Evolutionary conservation across 2,329 filamentous ascomycete genomes (phyloP).

Genomic region (Daldinia sp.): DNA sequence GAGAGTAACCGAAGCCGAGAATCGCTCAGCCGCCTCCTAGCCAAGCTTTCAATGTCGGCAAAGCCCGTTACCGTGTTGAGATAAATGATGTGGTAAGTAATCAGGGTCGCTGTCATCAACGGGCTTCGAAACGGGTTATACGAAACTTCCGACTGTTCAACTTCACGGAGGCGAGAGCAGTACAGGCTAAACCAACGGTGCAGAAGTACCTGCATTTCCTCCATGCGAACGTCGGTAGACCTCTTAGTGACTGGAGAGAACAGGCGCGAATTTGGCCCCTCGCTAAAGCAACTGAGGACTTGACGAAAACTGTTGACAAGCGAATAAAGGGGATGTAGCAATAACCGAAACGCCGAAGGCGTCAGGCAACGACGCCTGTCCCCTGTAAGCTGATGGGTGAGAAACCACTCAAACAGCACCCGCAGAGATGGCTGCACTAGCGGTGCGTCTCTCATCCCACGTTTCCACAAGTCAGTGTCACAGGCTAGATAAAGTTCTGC

Average conservation of each 20-base stretch:
- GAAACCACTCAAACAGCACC: constrained; percentile 16
- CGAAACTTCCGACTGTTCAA: background rate
- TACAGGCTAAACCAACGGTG: constrained; percentile 17
- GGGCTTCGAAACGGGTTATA: background rate
- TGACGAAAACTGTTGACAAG: constrained; percentile 20
- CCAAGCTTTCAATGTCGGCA: constrained; percentile 16
- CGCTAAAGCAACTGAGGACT: constrained; percentile 16
- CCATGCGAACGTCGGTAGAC: constrained; percentile 20
- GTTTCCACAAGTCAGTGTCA: constrained; percentile 12
- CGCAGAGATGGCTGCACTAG: constrained; percentile 15
- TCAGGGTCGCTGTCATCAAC: constrained; percentile 10
- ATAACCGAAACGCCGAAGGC: constrained; percentile 3
- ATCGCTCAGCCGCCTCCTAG: constrained; percentile 12
- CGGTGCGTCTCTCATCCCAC: constrained; percentile 1
- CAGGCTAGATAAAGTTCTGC: constrained; percentile 13
- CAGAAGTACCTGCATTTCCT: constrained; percentile 18
- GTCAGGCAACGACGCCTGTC: constrained; percentile 7
- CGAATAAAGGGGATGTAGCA: constrained; percentile 15
- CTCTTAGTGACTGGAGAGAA: constrained; percentile 19
- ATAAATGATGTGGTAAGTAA: constrained; percentile 16
- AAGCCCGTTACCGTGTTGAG: constrained; percentile 17
- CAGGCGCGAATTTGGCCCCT: constrained; percentile 4
- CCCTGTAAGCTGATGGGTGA: constrained; percentile 10
- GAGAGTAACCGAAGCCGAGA: background rate
- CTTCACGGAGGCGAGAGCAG: constrained; percentile 1